A percentile compares a stretch with the other conserved stretches of the same genome.
phyloP scores from a whole-genome alignment of 441 rosid genomes.

The Euphorbia celastroides region DNA sequence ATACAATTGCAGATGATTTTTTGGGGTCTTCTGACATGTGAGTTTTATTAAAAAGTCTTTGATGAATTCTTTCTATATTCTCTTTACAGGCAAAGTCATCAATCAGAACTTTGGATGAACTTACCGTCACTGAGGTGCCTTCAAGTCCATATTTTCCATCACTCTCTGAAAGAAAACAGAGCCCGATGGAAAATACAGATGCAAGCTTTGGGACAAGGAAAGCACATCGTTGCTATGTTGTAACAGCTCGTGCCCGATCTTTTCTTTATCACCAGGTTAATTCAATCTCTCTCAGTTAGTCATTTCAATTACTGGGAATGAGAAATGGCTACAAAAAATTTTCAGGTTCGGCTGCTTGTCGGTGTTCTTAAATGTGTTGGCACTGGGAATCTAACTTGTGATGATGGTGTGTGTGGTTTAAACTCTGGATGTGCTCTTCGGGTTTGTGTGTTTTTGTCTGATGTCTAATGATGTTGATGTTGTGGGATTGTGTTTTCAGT shows the following conservation, averaged over 20 bases:
- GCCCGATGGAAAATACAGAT: conserved; percentile 23
- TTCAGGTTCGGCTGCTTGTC: conserved; percentile 85
- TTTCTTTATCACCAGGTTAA: conserved; percentile 94
- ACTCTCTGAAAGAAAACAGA: conserved; percentile 34
- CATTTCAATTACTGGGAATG: not conserved
- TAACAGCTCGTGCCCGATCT: conserved; percentile 67
- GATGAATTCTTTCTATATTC: not conserved
- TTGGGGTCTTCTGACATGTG: too few relatives aligned
- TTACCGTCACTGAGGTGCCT: conserved; percentile 59
- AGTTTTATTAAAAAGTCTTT: not conserved
- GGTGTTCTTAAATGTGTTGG: conserved; percentile 85
- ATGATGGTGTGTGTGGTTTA: conserved; percentile 58
- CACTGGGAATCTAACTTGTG: conserved; percentile 56
- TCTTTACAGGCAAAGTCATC: conserved; percentile 73
- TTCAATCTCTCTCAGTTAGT: conserved; percentile 1
- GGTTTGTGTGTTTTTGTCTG: not conserved
- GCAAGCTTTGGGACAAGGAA: conserved; percentile 55
- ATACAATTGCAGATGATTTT: not conserved
- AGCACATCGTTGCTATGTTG: conserved; percentile 55
- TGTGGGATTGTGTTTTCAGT: conserved; percentile 36
- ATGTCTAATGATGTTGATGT: not conserved
- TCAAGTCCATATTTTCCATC: conserved; percentile 75
- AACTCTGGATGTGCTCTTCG: not conserved
- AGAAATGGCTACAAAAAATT: not conserved
- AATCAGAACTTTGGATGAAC: conserved; percentile 70